phyloP scores from a whole-genome alignment of 2,329 filamentous ascomycete genomes.

The Phoma sp. region DNA sequence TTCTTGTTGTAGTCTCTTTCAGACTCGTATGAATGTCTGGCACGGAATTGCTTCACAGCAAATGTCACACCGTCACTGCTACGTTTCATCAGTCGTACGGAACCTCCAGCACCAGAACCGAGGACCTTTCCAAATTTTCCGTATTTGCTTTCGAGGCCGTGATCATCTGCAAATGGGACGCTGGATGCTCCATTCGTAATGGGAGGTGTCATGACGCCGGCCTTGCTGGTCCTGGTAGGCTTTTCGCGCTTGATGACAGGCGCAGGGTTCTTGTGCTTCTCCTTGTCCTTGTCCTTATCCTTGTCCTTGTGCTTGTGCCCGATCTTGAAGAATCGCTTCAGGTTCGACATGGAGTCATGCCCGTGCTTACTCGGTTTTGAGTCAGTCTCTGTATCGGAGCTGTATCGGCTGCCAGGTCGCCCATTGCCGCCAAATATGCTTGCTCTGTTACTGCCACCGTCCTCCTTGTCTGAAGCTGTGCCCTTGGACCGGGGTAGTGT shows the following conservation, averaged over 20 bases:
- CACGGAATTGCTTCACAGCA: constrained; percentile 95
- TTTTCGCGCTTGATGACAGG: constrained; percentile 63
- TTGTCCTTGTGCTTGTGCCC: constrained; percentile 65
- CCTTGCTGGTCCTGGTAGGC: constrained; percentile 54
- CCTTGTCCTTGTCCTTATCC: constrained; percentile 34
- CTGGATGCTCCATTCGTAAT: constrained; percentile 38
- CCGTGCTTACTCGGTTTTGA: constrained; percentile 50
- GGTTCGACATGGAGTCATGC: constrained; percentile 85
- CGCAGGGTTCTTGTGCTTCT: constrained; percentile 68
- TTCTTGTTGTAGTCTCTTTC: constrained; percentile 98
- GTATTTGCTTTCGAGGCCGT: constrained; percentile 88
- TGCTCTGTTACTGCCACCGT: constrained; percentile 55
- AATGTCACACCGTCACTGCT: constrained; percentile 93
- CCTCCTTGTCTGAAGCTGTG: constrained; percentile 46
- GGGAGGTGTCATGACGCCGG: constrained; percentile 49
- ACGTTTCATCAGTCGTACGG: constrained; percentile 91
- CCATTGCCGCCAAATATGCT: constrained; percentile 61
- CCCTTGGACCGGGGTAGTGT: constrained; percentile 54
- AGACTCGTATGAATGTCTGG: constrained; percentile 89
- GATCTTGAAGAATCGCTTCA: constrained; percentile 96
- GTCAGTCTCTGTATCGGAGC: constrained; percentile 49
- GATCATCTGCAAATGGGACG: constrained; percentile 92
- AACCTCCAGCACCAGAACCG: constrained; percentile 92
- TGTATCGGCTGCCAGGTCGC: constrained; percentile 57
- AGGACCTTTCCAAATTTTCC: constrained; percentile 94